Base-by-base conservation (phyloP, 192 early-diverging fungal genomes). In the Entophlyctis luteolus region DNA sequence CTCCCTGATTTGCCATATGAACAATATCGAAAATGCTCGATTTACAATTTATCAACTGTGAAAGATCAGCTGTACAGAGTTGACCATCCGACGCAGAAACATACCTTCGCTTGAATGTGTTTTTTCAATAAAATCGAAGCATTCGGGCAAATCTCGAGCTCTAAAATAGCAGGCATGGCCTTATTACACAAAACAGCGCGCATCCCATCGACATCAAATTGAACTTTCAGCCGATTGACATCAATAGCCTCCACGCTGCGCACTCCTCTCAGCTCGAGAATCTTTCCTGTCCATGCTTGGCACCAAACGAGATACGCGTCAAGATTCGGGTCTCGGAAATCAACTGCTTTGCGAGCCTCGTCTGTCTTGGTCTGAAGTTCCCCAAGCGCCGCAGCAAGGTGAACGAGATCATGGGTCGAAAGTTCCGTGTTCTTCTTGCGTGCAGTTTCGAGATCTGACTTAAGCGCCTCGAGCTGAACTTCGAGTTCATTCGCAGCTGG, bases 221-320 rank as follows among this genome's bases (percentile, higher is more conserved):
- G 10, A 12, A 65, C 33, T 2, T 53, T 12, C 63, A 66, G 36
- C 50, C 16, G 18, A 39, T 52, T 20, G 10, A 31, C 31, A n/a
- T 52, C 20, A 0, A 66, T 38, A 2, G 63, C 63, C 10, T 39
- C 48, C 3, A 66, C 16, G 3, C 10, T 4, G 35, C 10, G n/a
- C 25, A 65, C 59, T 8, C 68, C 62, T 14, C 45, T 20, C 32
- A 75, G 47, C 23, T 71, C 60, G 59, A 70, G 47, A 49, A 75
- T 25, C 32, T 62, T 55, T 8, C 6, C 33, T 14, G 59, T 29
- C 68, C 73, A 69, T 12, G 48, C 31, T 53, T 70, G 69, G 33
- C 68, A 69, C 71, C 71, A 72, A 33, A 55, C 48, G 14, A 66
- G 22, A 46, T 72, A 59, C 8, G 28, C 34, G 23, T 62, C 71